Evolutionary conservation across 305 asterid genomes (phyloP), one percentile per base, ranked within the genome.

Genomic region (Lippia alba): DNA sequence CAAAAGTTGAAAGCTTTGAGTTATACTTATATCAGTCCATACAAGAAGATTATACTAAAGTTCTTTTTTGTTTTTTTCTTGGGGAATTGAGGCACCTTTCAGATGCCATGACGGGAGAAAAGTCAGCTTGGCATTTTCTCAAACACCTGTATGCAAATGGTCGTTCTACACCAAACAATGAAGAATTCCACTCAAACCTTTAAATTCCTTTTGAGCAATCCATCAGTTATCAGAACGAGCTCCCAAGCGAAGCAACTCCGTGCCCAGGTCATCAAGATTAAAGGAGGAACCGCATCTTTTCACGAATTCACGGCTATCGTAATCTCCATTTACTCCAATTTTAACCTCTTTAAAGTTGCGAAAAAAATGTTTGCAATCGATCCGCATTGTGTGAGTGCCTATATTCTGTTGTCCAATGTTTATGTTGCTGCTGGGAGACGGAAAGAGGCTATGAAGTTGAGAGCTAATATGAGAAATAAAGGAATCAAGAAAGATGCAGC

Each of bases 171-270:
- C 34, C 19, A 4, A 39, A 32, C 46, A 75, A 86, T 86, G 92
- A 79, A 61, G 12, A 61, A 48, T 50, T 64, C 80, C 5, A 33
- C 55, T 15, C 74, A 59, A 46, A 55, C 70, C 54, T 20, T 88
- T 46, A 72, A 75, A 61, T 63, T 50, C 48, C 70, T 85, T 39
- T 56, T 87, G 55, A 70, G 56, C 55, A 75, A 75, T 30, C 96
- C 95, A 56, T 75, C 82, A 11, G 30, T 74, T 20, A 81, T 93
- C 73, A 91, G 68, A 85, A 83, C 96, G 32, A 80, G 78, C 73
- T 81, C 83, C 56, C 91, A 91, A 72, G 94, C 96, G 67, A 86
- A 85, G 73, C 91, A 89, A 76, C 82, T 91, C 51, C 98, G 91
- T 69, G 97, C 97, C 80, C 91, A 82, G 19, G 46, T 86, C 15